Base-by-base conservation (phyloP, 768 basidiomycete species). In the Phallus indusiatus region DNA sequence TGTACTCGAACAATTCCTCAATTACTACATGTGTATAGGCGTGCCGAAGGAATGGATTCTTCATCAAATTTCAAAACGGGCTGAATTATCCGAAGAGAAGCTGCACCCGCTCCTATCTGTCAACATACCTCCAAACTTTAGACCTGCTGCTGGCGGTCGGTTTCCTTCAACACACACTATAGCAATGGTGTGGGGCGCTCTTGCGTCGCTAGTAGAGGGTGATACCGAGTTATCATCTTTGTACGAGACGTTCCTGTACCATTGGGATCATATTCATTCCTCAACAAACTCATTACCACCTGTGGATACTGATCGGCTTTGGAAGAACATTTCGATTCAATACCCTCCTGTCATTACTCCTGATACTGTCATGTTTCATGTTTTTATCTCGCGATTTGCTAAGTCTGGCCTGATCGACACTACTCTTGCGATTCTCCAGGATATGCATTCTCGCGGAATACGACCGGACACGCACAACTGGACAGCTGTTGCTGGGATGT, bases 301-400 rank as follows among this genome's bases (percentile, higher is more conserved):
- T 20, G 18, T 59, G 8, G 33, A 48, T 12, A 47, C 34, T n/a
- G 28, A 59, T 33, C n/a, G 20, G 4, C 21, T 59, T 10, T 50
- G 22, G 21, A 35, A 34, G 14, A 18, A 28, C 28, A 52, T 59
- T 2, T 51, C 49, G 37, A 37, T 59, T 59, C 57, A 59, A 20
- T 53, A 59, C 24, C 57, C 57, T 12, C 57, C 57, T n/a, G 47
- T 53, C 2, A 59, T 59, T 35, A 51, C 24, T 18, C 57, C 57
- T n/a, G 57, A 59, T 20, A 59, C 57, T 7, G 57, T 59, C n/a
- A 36, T 42, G 21, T 59, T 59, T 52, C 57, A 59, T 21, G 50
- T 59, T 10, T 59, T 59, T 36, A 52, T 59, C 4, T 24, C 21
- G 7, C 49, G 47, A 11, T 59, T 59, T 51, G 48, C 57, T n/a